Evolutionary conservation across 441 rosid genomes (phyloP).

Genomic region (Euphorbia schlechtendalii): DNA sequence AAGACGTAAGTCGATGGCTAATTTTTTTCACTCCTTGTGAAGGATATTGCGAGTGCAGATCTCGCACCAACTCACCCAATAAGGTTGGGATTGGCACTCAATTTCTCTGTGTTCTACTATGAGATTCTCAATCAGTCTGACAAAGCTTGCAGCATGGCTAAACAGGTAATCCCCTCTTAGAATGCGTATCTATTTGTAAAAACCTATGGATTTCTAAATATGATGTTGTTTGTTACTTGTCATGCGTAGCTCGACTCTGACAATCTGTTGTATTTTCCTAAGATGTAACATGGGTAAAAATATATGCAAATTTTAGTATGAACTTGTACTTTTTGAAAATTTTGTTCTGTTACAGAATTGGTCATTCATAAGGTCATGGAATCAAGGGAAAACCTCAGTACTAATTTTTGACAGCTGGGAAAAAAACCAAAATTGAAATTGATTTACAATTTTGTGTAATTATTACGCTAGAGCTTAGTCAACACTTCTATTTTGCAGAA

Average conservation of each 20-base stretch:
- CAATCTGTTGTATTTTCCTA: neutral
- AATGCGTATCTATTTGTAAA: neutral
- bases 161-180: constrained; percentile 46
- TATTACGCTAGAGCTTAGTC: too few relatives aligned
- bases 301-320: too few relatives aligned
- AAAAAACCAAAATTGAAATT: too few relatives aligned
- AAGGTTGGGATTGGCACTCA: constrained; percentile 71
- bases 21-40: neutral
- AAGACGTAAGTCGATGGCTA: too few relatives aligned
- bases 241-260: neutral
- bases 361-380: neutral
- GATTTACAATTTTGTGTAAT: neutral
- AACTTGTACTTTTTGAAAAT: too few relatives aligned
- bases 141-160: constrained; percentile 88
- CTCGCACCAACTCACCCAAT: constrained; percentile 89
- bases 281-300: too few relatives aligned
- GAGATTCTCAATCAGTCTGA: constrained; percentile 85
- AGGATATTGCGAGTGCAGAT: constrained; percentile 68
- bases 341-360: neutral
- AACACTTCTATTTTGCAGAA: too few relatives aligned
- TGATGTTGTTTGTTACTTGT: neutral
- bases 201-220: neutral
- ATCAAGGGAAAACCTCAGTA: neutral
- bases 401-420: too few relatives aligned
- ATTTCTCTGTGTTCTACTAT: constrained; percentile 82